Evolutionary conservation across 306 rosid species (phyloP).

Genomic region (Prunus mira): DNA sequence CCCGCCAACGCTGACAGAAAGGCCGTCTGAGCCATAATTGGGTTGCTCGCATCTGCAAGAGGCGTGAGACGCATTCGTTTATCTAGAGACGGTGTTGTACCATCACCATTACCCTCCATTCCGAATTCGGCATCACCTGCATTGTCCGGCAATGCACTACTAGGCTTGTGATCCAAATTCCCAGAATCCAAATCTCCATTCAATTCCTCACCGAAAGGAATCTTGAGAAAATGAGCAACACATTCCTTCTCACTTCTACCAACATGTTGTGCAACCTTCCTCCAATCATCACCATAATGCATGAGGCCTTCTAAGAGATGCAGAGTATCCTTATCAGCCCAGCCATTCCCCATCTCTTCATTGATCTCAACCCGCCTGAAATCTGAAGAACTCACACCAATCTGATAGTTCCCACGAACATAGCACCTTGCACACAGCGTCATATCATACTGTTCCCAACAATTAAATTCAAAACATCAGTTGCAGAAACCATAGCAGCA

Average conservation of each 20-base stretch:
- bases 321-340: slow-evolving; percentile 82
- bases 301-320: slow-evolving; percentile 75
- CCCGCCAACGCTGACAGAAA: slow-evolving; percentile 90
- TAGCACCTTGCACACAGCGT: slow-evolving; percentile 96
- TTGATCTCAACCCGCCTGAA: slow-evolving; percentile 89
- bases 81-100: slow-evolving; percentile 23
- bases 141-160: slow-evolving; percentile 24
- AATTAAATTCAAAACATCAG: background rate
- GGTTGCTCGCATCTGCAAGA: slow-evolving; percentile 95
- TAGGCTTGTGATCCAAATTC: slow-evolving; percentile 33
- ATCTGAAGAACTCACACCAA: slow-evolving; percentile 77
- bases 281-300: slow-evolving; percentile 91
- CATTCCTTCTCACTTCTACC: slow-evolving; percentile 91
- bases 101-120: slow-evolving; percentile 31
- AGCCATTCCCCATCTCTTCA: slow-evolving; percentile 62
- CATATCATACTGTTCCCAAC: slow-evolving; percentile 53
- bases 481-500: background rate
- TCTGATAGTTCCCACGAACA: slow-evolving; percentile 86
- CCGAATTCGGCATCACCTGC: slow-evolving; percentile 35
- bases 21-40: slow-evolving; percentile 98
- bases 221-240: slow-evolving; percentile 71
- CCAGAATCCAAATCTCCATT: slow-evolving; percentile 30
- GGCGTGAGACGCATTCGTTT: slow-evolving; percentile 84
- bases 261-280: slow-evolving; percentile 83
- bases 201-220: slow-evolving; percentile 78